Percentiles rank a stretch among this genome's conserved stretches.
Evolutionary conservation across 1,284 basidiomycete species (phyloP).

Genomic region (Ustilago sp.): DNA sequence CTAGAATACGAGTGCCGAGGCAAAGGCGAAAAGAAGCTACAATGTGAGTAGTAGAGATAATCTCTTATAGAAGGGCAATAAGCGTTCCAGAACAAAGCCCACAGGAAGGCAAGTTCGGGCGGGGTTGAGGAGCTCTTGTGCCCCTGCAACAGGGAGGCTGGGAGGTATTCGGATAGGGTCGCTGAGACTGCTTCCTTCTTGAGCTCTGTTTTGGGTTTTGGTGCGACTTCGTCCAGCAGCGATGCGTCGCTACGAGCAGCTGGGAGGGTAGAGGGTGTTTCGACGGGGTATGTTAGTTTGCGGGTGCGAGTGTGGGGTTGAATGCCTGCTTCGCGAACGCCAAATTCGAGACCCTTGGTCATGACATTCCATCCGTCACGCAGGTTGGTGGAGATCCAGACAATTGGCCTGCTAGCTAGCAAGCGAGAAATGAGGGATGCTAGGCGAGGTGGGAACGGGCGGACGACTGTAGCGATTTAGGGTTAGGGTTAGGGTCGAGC

Average conservation of each 20-base stretch:
- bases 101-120: too few species aligned
- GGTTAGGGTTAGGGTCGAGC: too few species aligned
- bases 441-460: constrained; percentile 32
- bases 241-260: background rate
- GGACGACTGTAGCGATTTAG: constrained; percentile 22
- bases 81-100: too few species aligned
- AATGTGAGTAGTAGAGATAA: background rate
- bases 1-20: background rate
- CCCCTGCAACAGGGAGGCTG: constrained; percentile 2
- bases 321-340: constrained; percentile 38
- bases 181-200: constrained; percentile 26
- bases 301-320: constrained; percentile 6
- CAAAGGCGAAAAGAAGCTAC: background rate
- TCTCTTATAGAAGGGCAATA: too few species aligned
- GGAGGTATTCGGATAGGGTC: constrained; percentile 18
- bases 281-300: background rate
- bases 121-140: constrained; percentile 7
- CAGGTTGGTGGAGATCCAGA: constrained; percentile 40
- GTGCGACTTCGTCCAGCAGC: constrained; percentile 19
- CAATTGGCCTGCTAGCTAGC: constrained; percentile 24
- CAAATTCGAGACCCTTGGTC: constrained; percentile 42
- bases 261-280: background rate
- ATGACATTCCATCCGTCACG: constrained; percentile 49
- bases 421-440: constrained; percentile 9
- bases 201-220: constrained; percentile 13